Base-by-base conservation (phyloP, 2,329 filamentous ascomycete genomes). In the Magnaporthales sp. region DNA sequence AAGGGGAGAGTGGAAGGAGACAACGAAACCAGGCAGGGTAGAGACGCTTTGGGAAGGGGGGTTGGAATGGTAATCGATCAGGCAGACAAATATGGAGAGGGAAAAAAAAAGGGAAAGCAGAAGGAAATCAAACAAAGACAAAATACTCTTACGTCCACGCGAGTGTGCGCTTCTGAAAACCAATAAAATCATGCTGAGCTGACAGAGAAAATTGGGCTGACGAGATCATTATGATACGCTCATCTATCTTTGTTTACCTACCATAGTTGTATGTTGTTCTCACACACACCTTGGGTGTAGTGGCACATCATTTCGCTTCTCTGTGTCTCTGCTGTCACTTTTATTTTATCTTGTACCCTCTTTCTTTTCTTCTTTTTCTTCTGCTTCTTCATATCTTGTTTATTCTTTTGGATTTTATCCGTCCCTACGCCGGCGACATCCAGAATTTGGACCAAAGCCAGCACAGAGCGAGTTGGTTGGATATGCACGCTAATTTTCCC, bases 401-500 rank as follows among this genome's bases (percentile, higher is more conserved):
- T n/a, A n/a, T n/a, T n/a, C n/a, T n/a, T n/a, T n/a, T n/a, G n/a
- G n/a, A n/a, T n/a, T n/a, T n/a, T n/a, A n/a, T n/a, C n/a, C n/a
- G n/a, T n/a, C n/a, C n/a, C n/a, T n/a, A n/a, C n/a, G n/a, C n/a
- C n/a, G n/a, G n/a, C n/a, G n/a, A n/a, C n/a, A n/a, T n/a, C 15
- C 38, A 46, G 38, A 46, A n/a, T 13, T 19, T 19, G 38, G 6
- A 46, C 38, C 38, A 5, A 46, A 46, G n/a, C 1, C 15, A 46
- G 3, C 8, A 19, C 71, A 69, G 7, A 68, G 70, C 58, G 70
- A 71, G 27, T 65, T 58, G 51, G 31, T 58, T 7, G 2, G 51
- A 56, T 5, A 56, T 15, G 6, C 22, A 26, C 32, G 32, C 32
- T 38, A 38, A 38, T 15, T 38, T 38, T 15, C 32, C 4, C 32